Percentiles rank a stretch among this genome's conserved stretches.
Evolutionary conservation across 352 stramenopile species (phyloP).

Genomic region (Globisporangium abappressorium): DNA sequence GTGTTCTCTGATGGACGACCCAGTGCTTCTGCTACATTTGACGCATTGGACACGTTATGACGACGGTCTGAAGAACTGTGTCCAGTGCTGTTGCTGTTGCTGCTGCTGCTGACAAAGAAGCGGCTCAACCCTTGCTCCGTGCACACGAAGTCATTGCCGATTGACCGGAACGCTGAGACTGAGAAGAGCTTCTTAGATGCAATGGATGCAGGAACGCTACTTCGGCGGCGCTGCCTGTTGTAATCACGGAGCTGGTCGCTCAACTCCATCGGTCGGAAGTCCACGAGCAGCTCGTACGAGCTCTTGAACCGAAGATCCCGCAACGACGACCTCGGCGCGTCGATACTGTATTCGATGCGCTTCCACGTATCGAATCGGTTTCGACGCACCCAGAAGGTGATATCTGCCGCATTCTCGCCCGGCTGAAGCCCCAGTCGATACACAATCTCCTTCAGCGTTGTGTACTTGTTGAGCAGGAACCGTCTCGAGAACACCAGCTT

Average conservation of each 20-base stretch:
- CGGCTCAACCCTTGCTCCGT: slow-evolving; percentile 31
- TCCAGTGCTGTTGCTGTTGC: background rate
- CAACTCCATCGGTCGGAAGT: slow-evolving; percentile 49
- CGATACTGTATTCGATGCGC: slow-evolving; percentile 52
- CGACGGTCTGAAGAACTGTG: slow-evolving; percentile 26
- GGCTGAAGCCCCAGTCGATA: slow-evolving; percentile 49
- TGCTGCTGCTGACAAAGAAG: slow-evolving; percentile 27
- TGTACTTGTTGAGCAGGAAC: slow-evolving; percentile 36
- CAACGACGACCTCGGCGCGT: slow-evolving; percentile 38
- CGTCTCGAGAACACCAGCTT: slow-evolving; percentile 52
- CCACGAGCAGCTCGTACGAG: slow-evolving; percentile 59
- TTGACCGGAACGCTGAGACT: slow-evolving; percentile 45
- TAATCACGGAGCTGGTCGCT: slow-evolving; percentile 23
- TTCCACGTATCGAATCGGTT: slow-evolving; percentile 55
- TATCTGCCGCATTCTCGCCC: slow-evolving; percentile 48
- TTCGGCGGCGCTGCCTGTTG: slow-evolving; percentile 21
- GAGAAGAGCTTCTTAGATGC: slow-evolving; percentile 21
- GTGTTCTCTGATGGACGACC: slow-evolving; percentile 14
- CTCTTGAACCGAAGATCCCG: slow-evolving; percentile 41
- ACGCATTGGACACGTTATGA: slow-evolving; percentile 11
- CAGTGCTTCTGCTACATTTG: background rate
- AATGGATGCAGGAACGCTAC: slow-evolving; percentile 19
- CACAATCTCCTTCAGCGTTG: slow-evolving; percentile 57
- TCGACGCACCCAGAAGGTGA: slow-evolving; percentile 63
- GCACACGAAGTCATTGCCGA: slow-evolving; percentile 66